Evolutionary conservation across 768 basidiomycete species (phyloP).

Genomic region (Fomitopsis serialis): DNA sequence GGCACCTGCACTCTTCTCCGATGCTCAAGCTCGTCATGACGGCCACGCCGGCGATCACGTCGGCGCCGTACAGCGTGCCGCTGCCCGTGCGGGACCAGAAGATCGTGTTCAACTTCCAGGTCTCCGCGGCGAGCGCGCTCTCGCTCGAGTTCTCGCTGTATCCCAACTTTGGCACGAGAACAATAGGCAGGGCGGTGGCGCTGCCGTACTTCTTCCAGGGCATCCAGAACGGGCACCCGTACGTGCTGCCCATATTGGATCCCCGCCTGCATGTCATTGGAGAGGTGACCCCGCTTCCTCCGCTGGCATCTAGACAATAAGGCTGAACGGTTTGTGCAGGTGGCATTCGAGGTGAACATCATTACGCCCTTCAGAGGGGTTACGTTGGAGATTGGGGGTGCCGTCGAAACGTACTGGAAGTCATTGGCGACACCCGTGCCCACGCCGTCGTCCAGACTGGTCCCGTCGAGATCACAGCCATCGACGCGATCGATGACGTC

Average conservation of each 20-base stretch:
- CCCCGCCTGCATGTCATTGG: conserved; percentile 91
- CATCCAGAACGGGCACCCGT: conserved; percentile 47
- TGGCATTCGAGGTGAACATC: conserved; percentile 83
- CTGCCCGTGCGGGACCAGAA: conserved; percentile 71
- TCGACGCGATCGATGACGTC: conserved; percentile 25
- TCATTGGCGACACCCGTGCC: conserved; percentile 53
- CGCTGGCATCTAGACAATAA: neutral
- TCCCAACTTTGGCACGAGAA: conserved; percentile 96
- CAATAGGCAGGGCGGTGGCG: conserved; percentile 89
- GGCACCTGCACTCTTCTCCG: conserved; percentile 64
- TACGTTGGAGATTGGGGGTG: conserved; percentile 89
- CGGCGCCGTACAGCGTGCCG: conserved; percentile 87
- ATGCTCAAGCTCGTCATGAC: conserved; percentile 96
- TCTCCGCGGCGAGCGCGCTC: conserved; percentile 64
- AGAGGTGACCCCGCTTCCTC: conserved; percentile 50
- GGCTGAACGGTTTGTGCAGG: conserved; percentile 36
- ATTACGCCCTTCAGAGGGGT: conserved; percentile 89
- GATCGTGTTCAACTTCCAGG: conserved; percentile 83
- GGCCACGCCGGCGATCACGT: conserved; percentile 73
- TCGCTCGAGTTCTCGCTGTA: conserved; percentile 91
- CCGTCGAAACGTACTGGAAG: conserved; percentile 99
- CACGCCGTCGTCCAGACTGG: conserved; percentile 17
- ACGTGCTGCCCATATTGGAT: conserved; percentile 80
- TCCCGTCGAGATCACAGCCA: conserved; percentile 20
- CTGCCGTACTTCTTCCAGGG: conserved; percentile 67